phyloP scores from a whole-genome alignment of 225 moss, liverwort and hornwort species.

The Neckera pumila region DNA sequence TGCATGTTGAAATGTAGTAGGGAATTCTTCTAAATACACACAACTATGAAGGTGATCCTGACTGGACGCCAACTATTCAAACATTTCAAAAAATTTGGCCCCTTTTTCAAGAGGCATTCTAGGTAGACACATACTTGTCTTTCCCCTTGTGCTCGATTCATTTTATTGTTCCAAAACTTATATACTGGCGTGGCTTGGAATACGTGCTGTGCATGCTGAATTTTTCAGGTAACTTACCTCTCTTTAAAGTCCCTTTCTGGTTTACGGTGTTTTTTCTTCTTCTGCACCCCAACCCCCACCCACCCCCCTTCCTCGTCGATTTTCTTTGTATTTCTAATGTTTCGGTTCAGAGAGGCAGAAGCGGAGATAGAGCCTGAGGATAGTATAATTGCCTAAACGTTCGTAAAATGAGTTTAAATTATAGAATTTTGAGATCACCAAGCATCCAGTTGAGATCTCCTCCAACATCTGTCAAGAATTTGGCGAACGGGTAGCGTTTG shows the following conservation, averaged over 20 bases:
- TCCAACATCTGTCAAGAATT: too few relatives aligned
- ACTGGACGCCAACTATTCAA: background rate
- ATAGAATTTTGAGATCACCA: rapidly evolving
- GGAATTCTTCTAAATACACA: background rate
- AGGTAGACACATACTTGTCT: background rate
- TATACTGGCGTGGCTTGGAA: background rate
- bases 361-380: too few relatives aligned
- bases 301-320: background rate
- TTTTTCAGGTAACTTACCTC: too few relatives aligned
- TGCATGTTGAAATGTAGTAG: background rate
- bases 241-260: background rate
- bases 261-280: background rate
- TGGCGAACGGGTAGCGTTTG: background rate
- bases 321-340: background rate
- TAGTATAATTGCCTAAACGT: rapidly evolving
- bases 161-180: background rate
- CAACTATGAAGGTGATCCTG: background rate
- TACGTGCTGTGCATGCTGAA: background rate
- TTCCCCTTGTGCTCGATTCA: background rate
- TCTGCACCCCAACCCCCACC: too few relatives aligned
- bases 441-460: rapidly evolving
- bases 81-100: background rate
- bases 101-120: background rate
- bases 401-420: rapidly evolving
- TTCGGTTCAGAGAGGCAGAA: too few relatives aligned